Percentiles rank a stretch among this genome's conserved stretches.
phyloP scores from a whole-genome alignment of 257 asterid species.

The Penstemon eatonii region DNA sequence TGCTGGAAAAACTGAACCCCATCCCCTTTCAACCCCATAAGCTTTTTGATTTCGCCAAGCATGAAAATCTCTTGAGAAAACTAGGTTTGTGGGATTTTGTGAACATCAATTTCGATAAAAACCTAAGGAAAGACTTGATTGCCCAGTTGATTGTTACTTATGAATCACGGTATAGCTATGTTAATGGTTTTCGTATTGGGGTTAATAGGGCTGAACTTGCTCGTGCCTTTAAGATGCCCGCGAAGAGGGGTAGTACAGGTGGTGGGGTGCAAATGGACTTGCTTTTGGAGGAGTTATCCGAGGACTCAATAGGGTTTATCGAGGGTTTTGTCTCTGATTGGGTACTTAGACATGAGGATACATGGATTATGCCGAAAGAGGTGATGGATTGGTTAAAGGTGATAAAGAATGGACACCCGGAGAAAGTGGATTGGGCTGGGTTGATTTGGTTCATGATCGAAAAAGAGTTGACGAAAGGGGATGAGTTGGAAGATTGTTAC shows the following conservation, averaged over 20 bases:
- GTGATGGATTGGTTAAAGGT: conserved; percentile 56
- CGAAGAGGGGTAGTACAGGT: conserved; percentile 53
- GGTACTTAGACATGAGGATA: conserved; percentile 81
- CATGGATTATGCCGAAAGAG: conserved; percentile 73
- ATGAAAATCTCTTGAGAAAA: conserved; percentile 60
- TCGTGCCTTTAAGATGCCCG: conserved; percentile 62
- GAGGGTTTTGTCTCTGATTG: conserved; percentile 53
- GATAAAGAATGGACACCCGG: conserved; percentile 75
- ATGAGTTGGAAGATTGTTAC: conserved; percentile 57
- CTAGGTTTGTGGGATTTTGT: conserved; percentile 85
- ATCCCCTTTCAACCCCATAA: conserved; percentile 60
- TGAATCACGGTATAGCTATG: conserved; percentile 48
- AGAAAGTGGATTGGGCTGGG: conserved; percentile 90
- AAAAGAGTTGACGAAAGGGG: conserved; percentile 76
- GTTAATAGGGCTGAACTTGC: conserved; percentile 75
- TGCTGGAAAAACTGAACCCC: conserved; percentile 53
- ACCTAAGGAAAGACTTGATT: conserved; percentile 61
- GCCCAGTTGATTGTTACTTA: conserved; percentile 68
- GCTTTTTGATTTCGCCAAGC: conserved; percentile 46
- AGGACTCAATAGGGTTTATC: conserved; percentile 54
- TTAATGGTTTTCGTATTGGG: conserved; percentile 39
- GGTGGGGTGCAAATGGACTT: conserved; percentile 51
- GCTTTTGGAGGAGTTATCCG: conserved; percentile 45
- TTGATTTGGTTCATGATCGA: conserved; percentile 90
- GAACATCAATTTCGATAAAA: conserved; percentile 59